Conservation (phyloP, 345 rosid genomes). For the Combretum micranthum region DNA sequence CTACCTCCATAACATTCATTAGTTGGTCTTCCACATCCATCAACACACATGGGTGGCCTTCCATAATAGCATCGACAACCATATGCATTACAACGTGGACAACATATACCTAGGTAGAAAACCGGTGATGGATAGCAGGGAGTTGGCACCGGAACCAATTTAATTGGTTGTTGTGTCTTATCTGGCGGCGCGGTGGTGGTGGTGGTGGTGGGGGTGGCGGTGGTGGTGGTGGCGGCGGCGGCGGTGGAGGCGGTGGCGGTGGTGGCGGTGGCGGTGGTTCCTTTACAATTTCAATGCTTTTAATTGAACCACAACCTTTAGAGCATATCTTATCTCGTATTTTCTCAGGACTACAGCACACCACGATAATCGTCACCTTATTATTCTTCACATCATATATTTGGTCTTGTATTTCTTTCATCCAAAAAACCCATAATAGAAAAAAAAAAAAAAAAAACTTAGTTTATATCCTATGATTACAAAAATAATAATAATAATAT, state of each 20-base stretch:
- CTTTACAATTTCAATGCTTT: conserved; percentile 1
- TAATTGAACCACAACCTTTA: neutral
- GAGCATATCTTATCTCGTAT: conserved; percentile 9
- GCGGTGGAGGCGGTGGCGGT: no score
- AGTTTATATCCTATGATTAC: neutral
- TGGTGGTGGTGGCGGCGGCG: no score
- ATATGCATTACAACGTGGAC: no score
- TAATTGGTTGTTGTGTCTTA: no score
- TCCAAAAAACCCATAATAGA: conserved; percentile 23
- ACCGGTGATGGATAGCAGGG: no score
- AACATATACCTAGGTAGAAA: no score
- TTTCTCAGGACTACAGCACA: conserved; percentile 58
- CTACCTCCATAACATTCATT: conserved; percentile 10
- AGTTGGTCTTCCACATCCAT: no score
- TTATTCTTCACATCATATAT: conserved; percentile 49
- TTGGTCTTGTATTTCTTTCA: conserved; percentile 59
- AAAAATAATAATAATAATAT: conserved; percentile 1
- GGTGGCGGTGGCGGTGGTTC: conserved; percentile 12
- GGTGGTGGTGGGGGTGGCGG: conserved; percentile 12
- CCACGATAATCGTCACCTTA: conserved; percentile 49
- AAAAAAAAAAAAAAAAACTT: conserved; percentile 37
- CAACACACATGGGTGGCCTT: no score
- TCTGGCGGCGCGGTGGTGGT: no score
- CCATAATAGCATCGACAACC: no score
- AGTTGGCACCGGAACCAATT: no score